Evolutionary conservation across 192 early-diverging fungal species (phyloP), one percentile per base, ranked within the genome.

Genomic region (Pilobolus umbonatus): DNA sequence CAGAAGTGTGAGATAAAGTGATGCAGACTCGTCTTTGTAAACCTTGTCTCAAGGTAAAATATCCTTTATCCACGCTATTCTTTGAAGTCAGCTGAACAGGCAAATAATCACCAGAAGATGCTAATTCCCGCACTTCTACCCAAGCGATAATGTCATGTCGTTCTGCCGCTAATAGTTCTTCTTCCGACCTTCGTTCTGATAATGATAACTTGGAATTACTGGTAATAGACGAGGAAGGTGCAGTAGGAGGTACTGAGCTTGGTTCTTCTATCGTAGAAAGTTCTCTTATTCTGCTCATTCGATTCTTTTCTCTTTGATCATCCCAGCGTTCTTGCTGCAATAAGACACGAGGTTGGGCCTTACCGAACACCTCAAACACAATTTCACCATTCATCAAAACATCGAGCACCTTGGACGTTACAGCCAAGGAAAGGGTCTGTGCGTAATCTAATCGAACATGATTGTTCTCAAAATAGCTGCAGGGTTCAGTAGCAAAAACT

Each of bases 21-120:
- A 90, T 44, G 32, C 76, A 64, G 22, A 92, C 73, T 9, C 88
- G 83, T 9, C 87, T 72, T 69, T 89, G 88, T 21, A 92, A 43
- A 11, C 89, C 89, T 73, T 92, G 89, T 36, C 81, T 82, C 52
- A 92, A 68, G 28, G 80, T 57, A 60, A 89, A 88, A 6, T 80
- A 81, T 14, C 76, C 78, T 14, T 68, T 61, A 66, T 78, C 83
- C 44, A 77, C 62, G 19, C 53, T 46, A 32, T 60, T 52, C 40
- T 78, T 62, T 8, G 80, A 73, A 14, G 73, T 72, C 0, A 79
- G 68, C 35, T 80, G 68, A 21, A 84, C 80, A 11, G 84, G 80
- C n/a, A 62, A 59, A 64, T 87, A 88, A 17, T 80, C 73, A n/a
- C 87, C 89, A 34, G 80, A 75, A 8, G 77, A 62, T 5, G 74